phyloP scores from a whole-genome alignment of 108 stramenopile species.

The Asterionellopsis glacialis region DNA sequence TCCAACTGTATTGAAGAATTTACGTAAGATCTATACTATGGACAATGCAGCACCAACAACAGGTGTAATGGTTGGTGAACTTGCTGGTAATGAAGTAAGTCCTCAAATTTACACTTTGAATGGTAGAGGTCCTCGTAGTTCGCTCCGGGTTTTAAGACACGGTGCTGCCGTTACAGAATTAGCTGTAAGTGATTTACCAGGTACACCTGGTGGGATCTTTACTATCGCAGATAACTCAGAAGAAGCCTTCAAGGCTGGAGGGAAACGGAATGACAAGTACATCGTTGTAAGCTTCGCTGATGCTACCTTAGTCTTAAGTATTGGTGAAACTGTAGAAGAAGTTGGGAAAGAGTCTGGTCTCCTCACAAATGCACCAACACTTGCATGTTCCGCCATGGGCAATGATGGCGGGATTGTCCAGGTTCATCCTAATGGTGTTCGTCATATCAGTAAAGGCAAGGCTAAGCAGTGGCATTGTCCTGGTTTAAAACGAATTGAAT shows the following conservation, averaged over 20 bases:
- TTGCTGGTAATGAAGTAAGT: constrained; percentile 87
- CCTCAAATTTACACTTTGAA: constrained; percentile 91
- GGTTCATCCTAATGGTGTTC: constrained; percentile 88
- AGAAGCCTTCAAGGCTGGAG: constrained; percentile 22
- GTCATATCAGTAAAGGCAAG: constrained; percentile 72
- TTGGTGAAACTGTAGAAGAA: constrained; percentile 97
- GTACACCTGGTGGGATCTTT: constrained; percentile 89
- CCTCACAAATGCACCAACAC: constrained; percentile 78
- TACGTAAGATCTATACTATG: constrained; percentile 69
- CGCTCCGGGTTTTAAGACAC: constrained; percentile 84
- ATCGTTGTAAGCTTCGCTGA: constrained; percentile 97
- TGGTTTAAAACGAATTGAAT: constrained; percentile 87
- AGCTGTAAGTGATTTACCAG: constrained; percentile 92
- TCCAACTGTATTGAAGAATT: constrained; percentile 72
- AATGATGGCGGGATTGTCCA: constrained; percentile 81
- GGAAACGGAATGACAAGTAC: constrained; percentile 41
- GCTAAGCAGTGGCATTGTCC: constrained; percentile 91
- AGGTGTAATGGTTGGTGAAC: constrained; percentile 85
- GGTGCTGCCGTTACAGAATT: constrained; percentile 91
- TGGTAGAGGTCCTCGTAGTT: constrained; percentile 83
- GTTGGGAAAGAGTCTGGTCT: constrained; percentile 90
- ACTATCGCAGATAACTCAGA: constrained; percentile 70
- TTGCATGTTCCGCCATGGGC: constrained; percentile 85
- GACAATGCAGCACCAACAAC: constrained; percentile 86
- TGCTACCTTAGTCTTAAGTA: constrained; percentile 92